Base-by-base conservation (phyloP, 2,329 filamentous ascomycete genomes). In the Talaromyces albobiverticillius region DNA sequence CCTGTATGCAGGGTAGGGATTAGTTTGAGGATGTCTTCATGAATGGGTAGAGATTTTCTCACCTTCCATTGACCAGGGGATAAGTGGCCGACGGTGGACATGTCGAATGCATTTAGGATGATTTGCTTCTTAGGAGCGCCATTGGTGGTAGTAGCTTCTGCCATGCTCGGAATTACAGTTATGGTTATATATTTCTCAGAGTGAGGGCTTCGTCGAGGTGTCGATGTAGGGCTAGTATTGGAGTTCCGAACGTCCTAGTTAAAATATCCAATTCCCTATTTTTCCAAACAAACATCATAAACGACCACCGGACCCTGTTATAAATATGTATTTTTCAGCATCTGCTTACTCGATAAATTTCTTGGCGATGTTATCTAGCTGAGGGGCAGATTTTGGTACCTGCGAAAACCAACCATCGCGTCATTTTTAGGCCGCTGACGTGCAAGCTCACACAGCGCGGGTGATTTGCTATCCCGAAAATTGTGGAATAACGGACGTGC, bases 1-100 rank as follows among this genome's bases (percentile, higher is more conserved):
- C 84, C 79, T 53, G 29, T 6, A 22, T 29, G n/a, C n/a, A 22
- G 25, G 13, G 5, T 18, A 51, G 20, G 7, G 61, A 16, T 41
- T 38, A 29, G 46, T 14, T 38, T 18, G 4, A 10, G n/a, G n/a
- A n/a, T n/a, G n/a, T n/a, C n/a, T n/a, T n/a, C 40, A 32, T 6
- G 14, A 8, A 34, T 34, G 14, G 31, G 42, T n/a, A n/a, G n/a
- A n/a, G n/a, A n/a, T 34, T 29, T 23, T 56, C 67, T 56, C 47
- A 81, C 81, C 72, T 85, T 86, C 85, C 84, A 54, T 23, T 46
- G 45, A 22, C 51, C 51, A 3, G 75, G 74, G 49, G 73, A 72
- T 34, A 77, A 61, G 58, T 78, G 75, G 7, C 70, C 69, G 13
- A 75, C 74, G 3, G 74, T 70, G 40, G 75, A 71, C 75, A 77